Evolutionary conservation across 2,329 filamentous ascomycete genomes (phyloP), one percentile per base, ranked within the genome.

Genomic region (Phialocephala sp.): DNA sequence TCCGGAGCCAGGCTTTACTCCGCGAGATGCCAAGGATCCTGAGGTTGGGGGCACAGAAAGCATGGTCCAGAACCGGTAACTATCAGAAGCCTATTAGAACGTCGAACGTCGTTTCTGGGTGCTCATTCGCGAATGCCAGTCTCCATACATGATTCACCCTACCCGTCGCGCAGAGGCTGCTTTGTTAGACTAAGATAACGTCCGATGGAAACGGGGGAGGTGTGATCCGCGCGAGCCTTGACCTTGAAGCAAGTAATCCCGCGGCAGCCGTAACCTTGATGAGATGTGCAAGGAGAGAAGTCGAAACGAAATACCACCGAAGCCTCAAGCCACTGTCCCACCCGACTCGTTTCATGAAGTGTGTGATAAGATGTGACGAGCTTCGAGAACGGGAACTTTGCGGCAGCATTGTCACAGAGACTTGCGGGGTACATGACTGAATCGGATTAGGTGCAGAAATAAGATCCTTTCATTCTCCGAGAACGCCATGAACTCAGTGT

Each of bases 71-170:
- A 62, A 60, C 59, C 56, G 39, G 56, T 37, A 50, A 36, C 24
- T 43, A 18, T 59, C 45, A 35, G 27, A 60, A 65, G 64, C 69
- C 71, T 72, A 72, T 74, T 22, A 71, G 41, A 68, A 62, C 56
- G 55, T 66, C 60, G 59, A 66, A 62, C 52, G 57, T 52, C 67
- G 68, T 43, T 54, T 70, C 59, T 64, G 32, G 54, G 35, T 57
- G 20, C 62, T 67, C 64, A 74, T 73, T 75, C 68, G 72, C 62
- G 15, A 43, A 62, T 60, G 5, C 20, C 32, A 41, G n/a, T 24
- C 15, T n/a, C 52, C 41, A 20, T 57, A 52, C 20, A 18, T 47
- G 58, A 62, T 64, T 60, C 60, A 63, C 68, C 59, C 58, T 66
- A 66, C 62, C 68, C 60, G 54, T 64, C 54, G n/a, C n/a, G n/a